Conservation (phyloP, 176 grass and related monocot genomes). For the Carex myosuroides region DNA sequence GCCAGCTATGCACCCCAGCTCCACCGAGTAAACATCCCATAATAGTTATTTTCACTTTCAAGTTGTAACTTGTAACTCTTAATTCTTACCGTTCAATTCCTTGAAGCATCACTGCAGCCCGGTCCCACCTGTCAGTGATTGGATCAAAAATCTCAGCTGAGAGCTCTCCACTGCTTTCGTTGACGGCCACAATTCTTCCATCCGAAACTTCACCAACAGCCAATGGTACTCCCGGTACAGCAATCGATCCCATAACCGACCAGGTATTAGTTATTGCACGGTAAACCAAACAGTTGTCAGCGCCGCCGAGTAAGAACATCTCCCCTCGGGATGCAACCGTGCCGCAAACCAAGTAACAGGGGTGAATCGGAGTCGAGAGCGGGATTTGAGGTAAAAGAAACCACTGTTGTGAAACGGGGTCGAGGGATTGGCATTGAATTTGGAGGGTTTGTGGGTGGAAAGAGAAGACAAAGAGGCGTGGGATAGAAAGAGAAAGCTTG, state of each 20-base stretch:
- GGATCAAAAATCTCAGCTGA: conserved; percentile 16
- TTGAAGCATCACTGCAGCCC: conserved; percentile 13
- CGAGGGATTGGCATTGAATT: conserved; percentile 91
- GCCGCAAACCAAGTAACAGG: conserved; percentile 57
- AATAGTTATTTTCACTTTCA: background rate
- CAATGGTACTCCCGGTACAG: conserved; percentile 42
- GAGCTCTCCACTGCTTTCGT: conserved; percentile 15
- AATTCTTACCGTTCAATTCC: conserved; percentile 16
- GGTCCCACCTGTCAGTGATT: conserved; percentile 16
- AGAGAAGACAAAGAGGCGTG: conserved; percentile 78
- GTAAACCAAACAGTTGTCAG: conserved; percentile 56
- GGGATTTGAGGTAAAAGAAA: conserved; percentile 73
- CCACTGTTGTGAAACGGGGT: conserved; percentile 55
- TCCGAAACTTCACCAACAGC: conserved; percentile 39
- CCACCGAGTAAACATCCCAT: background rate
- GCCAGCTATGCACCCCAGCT: background rate
- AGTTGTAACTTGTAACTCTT: background rate
- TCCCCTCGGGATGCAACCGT: conserved; percentile 57
- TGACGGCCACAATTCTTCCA: conserved; percentile 20
- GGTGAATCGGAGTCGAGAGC: conserved; percentile 18
- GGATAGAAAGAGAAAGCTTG: conserved; percentile 29
- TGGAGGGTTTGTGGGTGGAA: conserved; percentile 63
- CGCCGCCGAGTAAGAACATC: conserved; percentile 79
- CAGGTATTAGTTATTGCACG: conserved; percentile 66
- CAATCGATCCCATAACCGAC: conserved; percentile 30